Conservation (phyloP, 441 rosid genomes). For the Metrosideros polymorpha region DNA sequence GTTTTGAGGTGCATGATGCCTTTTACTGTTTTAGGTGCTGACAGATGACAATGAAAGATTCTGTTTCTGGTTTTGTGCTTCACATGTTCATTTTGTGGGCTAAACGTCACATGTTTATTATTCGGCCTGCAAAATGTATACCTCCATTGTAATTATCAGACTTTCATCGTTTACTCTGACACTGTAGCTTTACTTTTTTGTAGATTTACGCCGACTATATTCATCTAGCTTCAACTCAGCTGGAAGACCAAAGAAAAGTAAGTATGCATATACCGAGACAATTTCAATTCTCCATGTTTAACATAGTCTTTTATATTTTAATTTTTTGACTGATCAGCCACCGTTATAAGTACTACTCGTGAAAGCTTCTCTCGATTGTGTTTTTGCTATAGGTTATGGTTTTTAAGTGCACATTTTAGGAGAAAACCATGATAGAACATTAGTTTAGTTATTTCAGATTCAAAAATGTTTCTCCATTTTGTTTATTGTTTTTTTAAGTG, state of each 20-base stretch:
- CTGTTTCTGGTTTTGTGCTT: not conserved
- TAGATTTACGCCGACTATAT: constrained; percentile 88
- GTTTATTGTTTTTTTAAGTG: not conserved
- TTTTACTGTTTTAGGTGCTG: not conserved
- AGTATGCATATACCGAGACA: constrained; percentile 6
- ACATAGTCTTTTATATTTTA: not conserved
- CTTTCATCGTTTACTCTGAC: not conserved
- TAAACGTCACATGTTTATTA: not conserved
- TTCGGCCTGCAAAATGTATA: not conserved
- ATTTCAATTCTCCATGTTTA: not conserved
- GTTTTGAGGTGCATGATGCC: not conserved
- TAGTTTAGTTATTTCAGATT: not conserved
- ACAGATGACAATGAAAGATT: not conserved
- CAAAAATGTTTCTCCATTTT: not conserved
- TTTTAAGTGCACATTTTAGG: not conserved
- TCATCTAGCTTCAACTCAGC: constrained; percentile 77
- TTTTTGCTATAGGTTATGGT: not conserved
- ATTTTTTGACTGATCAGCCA: not conserved
- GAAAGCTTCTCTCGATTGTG: not conserved
- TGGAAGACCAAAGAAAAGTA: constrained; percentile 83
- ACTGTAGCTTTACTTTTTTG: not conserved
- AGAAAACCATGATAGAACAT: not conserved
- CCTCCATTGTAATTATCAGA: not conserved
- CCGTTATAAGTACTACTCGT: not conserved
- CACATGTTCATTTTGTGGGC: not conserved